Evolutionary conservation across 2,329 filamentous ascomycete species (phyloP), one percentile per base, ranked within the genome.

Genomic region (Chaetomium olivaceum): DNA sequence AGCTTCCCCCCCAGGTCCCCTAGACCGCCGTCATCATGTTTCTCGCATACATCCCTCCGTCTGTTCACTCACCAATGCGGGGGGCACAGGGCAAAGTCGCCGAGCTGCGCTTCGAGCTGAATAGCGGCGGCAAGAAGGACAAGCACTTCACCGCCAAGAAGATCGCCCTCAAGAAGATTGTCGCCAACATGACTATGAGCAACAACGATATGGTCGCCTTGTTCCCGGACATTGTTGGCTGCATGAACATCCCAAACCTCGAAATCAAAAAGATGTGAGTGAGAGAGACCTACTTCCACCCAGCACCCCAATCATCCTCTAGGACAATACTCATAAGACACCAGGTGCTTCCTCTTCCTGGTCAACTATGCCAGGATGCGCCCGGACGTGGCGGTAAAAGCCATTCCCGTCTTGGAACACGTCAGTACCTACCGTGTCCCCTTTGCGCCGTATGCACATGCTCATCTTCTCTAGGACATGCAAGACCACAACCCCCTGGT

Each of bases 221-320:
- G 61, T 99, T 99, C 73, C 93, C 94, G 21, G 95, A 99, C 76
- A 91, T 99, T 67, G 91, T 99, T 72, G 89, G 84, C 69, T 98
- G 94, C 83, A 99, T 99, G 95, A 88, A 91, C 73, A 91, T 99
- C 68, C 90, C 89, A 61, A 96, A 91, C 74, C 81, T 99, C 77
- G 95, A 99, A 80, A 97, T 99, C 80, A 99, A 99, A 86, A 99
- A 99, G 85, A 99, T 99, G 95, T 97, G 82, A 72, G 95, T 97
- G 82, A 72, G 87, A 72, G 87, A 76, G 55, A 59, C 27, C 29
- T 31, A n/a, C 9, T 1, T 5, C 6, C 16, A 16, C 3, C 21
- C 14, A 3, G 36, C 5, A 8, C 16, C 11, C 1, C 23, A 29
- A 4, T 4, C 25, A 43, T 43, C 16, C 19, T 43, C 2, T 1